Conservation (phyloP, 208 protist genomes). For the Wallacemonas rigidus region DNA sequence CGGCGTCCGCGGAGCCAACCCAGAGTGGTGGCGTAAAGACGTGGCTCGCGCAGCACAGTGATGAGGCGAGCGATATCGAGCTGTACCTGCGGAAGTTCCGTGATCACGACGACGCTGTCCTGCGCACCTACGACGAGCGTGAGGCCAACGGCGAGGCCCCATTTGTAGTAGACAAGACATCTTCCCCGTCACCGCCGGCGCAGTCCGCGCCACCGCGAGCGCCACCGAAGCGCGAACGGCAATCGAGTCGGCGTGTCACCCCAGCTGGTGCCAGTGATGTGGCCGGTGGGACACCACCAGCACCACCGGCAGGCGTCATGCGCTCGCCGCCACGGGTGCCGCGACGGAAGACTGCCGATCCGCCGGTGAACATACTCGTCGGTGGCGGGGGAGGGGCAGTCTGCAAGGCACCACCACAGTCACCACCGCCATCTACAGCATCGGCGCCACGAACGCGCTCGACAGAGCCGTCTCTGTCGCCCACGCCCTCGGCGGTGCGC, state of each 20-base stretch:
- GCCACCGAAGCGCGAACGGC: background rate
- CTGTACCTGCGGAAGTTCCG: constrained; percentile 79
- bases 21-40: background rate
- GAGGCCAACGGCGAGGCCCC: constrained; percentile 9
- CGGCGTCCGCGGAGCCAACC: background rate
- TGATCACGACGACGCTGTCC: constrained; percentile 50
- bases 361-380: constrained; percentile 14
- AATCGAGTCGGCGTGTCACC: background rate
- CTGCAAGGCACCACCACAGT: background rate
- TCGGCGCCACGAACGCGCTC: constrained; percentile 6
- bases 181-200: background rate
- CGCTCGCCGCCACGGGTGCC: background rate
- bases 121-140: constrained; percentile 49
- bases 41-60: constrained; percentile 33
- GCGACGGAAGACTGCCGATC: background rate
- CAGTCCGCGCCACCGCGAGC: background rate
- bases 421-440: background rate
- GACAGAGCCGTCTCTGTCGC: constrained; percentile 14
- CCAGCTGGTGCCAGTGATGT: too few relatives aligned
- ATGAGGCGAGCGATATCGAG: constrained; percentile 69
- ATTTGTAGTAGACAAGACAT: background rate
- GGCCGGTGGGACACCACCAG: background rate
- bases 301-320: background rate
- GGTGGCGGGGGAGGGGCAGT: background rate
- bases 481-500: constrained; percentile 7